A percentile compares a stretch with the other conserved stretches of the same genome.
Evolutionary conservation across 2,329 filamentous ascomycete species (phyloP).

Genomic region (Arachnomyces sp.): DNA sequence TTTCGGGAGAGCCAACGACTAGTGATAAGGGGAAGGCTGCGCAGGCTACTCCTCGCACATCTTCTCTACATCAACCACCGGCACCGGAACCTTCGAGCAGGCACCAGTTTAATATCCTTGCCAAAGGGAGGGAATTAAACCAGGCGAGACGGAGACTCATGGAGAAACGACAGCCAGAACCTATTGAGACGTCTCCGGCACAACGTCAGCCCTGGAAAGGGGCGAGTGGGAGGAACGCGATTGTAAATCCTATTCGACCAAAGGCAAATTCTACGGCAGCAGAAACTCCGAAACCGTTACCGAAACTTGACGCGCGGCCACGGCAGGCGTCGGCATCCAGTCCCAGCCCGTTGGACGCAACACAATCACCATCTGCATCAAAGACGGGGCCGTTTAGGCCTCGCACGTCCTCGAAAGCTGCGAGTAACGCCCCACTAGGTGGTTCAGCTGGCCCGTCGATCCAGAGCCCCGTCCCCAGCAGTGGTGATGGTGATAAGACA

Average conservation of each 20-base stretch:
- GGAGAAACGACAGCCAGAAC: conserved; percentile 26
- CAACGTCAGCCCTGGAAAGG: conserved; percentile 57
- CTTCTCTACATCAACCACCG: conserved; percentile 18
- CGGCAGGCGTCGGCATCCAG: no score
- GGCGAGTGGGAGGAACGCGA: conserved; percentile 57
- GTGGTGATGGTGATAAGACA: no score
- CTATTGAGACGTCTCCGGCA: conserved; percentile 32
- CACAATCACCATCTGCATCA: no score
- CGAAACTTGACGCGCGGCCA: no score
- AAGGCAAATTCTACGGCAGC: conserved; percentile 53
- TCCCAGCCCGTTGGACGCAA: no score
- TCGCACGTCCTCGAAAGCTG: no score
- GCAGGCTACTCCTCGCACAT: conserved; percentile 46
- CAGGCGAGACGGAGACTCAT: conserved; percentile 28
- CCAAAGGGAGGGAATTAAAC: conserved; percentile 30
- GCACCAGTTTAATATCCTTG: conserved; percentile 21
- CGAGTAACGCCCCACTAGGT: no score
- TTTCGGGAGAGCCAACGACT: conserved; percentile 58
- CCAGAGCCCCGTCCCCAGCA: no score
- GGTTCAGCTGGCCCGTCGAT: no score
- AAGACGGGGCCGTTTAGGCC: no score
- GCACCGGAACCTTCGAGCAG: conserved; percentile 20
- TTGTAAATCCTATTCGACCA: conserved; percentile 58
- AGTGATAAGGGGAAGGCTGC: conserved; percentile 47
- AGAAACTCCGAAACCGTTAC: conserved; percentile 47